phyloP scores from a whole-genome alignment of 352 stramenopile genomes.

The Phytophthora hybrid region DNA sequence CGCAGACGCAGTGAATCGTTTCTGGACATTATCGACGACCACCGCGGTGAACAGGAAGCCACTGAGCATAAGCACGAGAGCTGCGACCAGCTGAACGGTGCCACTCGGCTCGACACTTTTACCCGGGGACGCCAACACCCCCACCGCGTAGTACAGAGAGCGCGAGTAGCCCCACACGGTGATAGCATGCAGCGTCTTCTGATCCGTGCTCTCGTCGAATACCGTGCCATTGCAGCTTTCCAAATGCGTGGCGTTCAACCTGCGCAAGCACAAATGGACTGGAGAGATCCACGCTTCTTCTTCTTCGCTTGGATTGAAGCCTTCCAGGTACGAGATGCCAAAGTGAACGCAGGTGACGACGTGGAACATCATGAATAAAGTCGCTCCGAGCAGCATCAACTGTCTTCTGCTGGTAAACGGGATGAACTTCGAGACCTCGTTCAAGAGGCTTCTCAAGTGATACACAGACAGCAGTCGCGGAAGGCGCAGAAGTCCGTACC shows the following conservation, averaged over 20 bases:
- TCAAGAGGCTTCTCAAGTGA: background rate
- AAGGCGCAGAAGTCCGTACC: background rate
- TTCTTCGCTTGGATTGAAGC: background rate
- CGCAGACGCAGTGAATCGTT: background rate
- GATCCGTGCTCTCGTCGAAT: background rate
- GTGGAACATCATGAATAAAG: background rate
- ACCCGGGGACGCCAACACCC: background rate
- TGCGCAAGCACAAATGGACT: background rate
- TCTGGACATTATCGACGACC: constrained; percentile 1
- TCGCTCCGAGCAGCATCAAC: background rate
- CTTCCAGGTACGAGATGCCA: constrained; percentile 2
- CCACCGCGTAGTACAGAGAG: background rate
- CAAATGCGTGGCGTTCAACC: background rate
- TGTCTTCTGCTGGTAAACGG: background rate
- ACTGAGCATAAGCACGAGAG: background rate
- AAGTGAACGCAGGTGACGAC: constrained; percentile 3
- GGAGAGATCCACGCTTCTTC: constrained; percentile 2
- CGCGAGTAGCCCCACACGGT: background rate
- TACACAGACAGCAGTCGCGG: background rate
- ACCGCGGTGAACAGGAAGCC: background rate
- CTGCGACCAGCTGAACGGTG: background rate
- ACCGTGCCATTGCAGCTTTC: background rate
- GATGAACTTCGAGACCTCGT: background rate
- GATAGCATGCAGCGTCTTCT: background rate
- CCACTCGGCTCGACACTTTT: background rate